A percentile compares a stretch with the other conserved stretches of the same genome.
Evolutionary conservation across 306 rosid species (phyloP).

Genomic region (Lathyrus sativus): DNA sequence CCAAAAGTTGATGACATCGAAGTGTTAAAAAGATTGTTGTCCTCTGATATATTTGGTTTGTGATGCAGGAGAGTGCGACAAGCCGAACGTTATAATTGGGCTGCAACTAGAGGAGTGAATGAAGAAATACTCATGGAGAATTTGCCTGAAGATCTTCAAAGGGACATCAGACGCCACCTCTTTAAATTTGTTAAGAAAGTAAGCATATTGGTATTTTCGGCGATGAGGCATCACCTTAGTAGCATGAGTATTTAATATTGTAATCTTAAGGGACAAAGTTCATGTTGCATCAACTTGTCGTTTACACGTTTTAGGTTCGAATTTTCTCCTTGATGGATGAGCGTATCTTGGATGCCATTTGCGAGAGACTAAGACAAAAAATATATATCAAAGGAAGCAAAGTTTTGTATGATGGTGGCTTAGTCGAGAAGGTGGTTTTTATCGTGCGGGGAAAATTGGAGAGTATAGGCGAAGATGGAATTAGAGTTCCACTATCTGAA

Average conservation of each 20-base stretch:
- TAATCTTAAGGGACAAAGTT: background rate
- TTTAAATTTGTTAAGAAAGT: conserved; percentile 44
- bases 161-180: conserved; percentile 81
- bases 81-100: conserved; percentile 84
- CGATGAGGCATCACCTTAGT: background rate
- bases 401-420: conserved; percentile 56
- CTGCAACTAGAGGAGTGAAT: conserved; percentile 92
- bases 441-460: conserved; percentile 80
- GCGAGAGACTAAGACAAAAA: conserved; percentile 74
- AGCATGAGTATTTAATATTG: background rate
- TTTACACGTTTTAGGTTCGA: conserved; percentile 56
- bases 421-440: conserved; percentile 82
- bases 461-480: conserved; percentile 73
- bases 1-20: background rate
- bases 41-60: conserved; percentile 22
- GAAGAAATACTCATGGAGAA: conserved; percentile 76
- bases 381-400: conserved; percentile 81
- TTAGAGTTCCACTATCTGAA: conserved; percentile 56
- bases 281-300: background rate
- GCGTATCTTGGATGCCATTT: conserved; percentile 71
- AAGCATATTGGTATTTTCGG: background rate
- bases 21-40: background rate
- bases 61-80: conserved; percentile 65
- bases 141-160: conserved; percentile 84
- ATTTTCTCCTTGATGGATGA: conserved; percentile 79